A percentile compares a stretch with the other conserved stretches of the same genome.
Conservation (phyloP, 352 stramenopile species). For the Globisporangium barbulae region DNA sequence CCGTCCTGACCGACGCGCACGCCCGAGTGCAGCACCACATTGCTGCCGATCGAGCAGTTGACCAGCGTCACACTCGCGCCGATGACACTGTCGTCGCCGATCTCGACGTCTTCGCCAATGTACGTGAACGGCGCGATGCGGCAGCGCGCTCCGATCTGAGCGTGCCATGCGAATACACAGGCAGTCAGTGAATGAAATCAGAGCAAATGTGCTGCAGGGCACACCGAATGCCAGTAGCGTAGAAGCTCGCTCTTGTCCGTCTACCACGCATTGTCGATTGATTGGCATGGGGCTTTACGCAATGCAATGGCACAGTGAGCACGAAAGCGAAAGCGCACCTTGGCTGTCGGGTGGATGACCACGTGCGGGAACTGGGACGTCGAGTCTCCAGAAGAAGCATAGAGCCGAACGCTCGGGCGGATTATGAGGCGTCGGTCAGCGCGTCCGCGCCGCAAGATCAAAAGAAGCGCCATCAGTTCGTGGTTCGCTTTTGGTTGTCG, state of each 20-base stretch:
- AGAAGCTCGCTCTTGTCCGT: too few species aligned
- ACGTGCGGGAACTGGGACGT: slow-evolving; percentile 20
- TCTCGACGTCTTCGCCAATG: slow-evolving; percentile 52
- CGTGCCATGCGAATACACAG: not conserved
- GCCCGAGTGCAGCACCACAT: slow-evolving; percentile 72
- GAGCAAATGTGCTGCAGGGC: not conserved
- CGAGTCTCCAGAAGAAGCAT: not conserved
- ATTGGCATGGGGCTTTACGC: too few species aligned
- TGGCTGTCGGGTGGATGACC: slow-evolving; percentile 39
- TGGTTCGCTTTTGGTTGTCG: not conserved
- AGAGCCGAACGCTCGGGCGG: not conserved
- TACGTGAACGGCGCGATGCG: slow-evolving; percentile 52
- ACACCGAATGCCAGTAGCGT: not conserved
- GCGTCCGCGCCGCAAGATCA: not conserved
- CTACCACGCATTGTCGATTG: too few species aligned
- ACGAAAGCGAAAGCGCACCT: slow-evolving; percentile 20
- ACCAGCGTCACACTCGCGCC: slow-evolving; percentile 55
- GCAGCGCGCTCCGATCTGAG: slow-evolving; percentile 57
- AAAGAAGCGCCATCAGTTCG: not conserved
- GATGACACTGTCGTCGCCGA: slow-evolving; percentile 52
- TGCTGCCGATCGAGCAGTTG: slow-evolving; percentile 62
- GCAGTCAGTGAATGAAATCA: not conserved
- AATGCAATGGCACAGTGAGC: not conserved
- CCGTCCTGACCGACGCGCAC: slow-evolving; percentile 76
- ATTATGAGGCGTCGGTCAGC: slow-evolving; percentile 1